Conservation (phyloP, 2,329 filamentous ascomycete species). For the Cryphonectria radicalis region DNA sequence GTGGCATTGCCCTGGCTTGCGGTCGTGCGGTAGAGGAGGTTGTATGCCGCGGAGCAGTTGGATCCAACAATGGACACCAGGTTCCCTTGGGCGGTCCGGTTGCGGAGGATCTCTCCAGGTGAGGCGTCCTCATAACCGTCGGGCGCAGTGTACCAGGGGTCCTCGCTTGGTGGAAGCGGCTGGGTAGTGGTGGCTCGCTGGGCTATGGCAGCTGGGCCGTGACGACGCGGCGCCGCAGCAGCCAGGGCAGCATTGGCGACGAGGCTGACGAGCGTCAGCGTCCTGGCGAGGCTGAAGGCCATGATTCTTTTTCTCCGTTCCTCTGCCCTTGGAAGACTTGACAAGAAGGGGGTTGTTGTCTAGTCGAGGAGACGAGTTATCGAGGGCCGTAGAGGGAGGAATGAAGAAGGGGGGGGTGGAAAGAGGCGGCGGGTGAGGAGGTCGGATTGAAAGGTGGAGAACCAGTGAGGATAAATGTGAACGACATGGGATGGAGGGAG, state of each 20-base stretch:
- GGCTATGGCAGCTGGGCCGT: background rate
- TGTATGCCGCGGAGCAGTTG: conserved; percentile 33
- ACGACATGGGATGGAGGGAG: conserved; percentile 3
- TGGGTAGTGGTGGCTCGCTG: background rate
- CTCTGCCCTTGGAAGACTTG: background rate
- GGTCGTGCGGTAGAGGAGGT: conserved; percentile 43
- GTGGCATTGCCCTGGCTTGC: conserved; percentile 38
- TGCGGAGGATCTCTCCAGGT: conserved; percentile 20
- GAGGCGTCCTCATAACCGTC: conserved; percentile 10
- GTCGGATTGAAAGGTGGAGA: background rate
- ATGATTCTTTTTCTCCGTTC: background rate
- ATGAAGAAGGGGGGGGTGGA: background rate
- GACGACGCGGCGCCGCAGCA: background rate
- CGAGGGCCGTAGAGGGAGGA: background rate
- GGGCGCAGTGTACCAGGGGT: conserved; percentile 24
- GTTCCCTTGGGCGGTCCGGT: conserved; percentile 15
- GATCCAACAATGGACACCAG: conserved; percentile 1
- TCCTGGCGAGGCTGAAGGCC: background rate
- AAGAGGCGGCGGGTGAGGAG: background rate
- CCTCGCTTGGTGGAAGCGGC: conserved; percentile 17
- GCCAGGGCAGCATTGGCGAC: conserved; percentile 7
- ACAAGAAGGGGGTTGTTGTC: background rate
- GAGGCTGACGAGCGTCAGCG: conserved; percentile 7
- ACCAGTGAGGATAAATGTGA: background rate
- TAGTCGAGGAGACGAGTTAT: background rate